Conservation (phyloP, 106 monocot genomes). For the Narthecium ossifragum region DNA sequence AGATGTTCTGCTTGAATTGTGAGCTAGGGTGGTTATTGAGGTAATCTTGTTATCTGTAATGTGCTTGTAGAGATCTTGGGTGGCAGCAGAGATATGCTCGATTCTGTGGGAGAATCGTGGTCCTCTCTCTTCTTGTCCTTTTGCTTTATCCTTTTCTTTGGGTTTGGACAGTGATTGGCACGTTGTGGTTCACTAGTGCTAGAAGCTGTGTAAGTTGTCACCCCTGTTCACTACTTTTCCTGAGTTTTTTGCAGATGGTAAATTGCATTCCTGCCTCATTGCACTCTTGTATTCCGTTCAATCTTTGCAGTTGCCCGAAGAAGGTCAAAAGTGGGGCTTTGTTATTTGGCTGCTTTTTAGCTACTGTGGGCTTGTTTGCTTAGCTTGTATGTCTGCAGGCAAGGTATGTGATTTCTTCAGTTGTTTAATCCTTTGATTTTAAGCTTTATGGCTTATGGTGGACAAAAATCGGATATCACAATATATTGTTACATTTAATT, state of each 20-base stretch:
- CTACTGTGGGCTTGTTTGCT: constrained; percentile 66
- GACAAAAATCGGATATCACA: too few relatives aligned
- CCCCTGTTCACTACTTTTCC: neutral
- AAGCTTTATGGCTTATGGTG: too few relatives aligned
- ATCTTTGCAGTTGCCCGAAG: constrained; percentile 55
- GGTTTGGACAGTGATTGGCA: constrained; percentile 93
- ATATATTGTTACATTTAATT: too few relatives aligned
- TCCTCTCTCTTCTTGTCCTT: constrained; percentile 72
- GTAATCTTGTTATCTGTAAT: too few relatives aligned
- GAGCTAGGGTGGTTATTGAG: too few relatives aligned
- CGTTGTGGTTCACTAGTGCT: constrained; percentile 88
- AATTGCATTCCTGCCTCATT: neutral
- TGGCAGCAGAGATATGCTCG: constrained; percentile 90
- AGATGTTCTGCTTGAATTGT: too few relatives aligned
- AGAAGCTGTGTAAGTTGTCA: constrained; percentile 79
- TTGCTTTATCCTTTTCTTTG: constrained; percentile 97
- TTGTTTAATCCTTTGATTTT: too few relatives aligned
- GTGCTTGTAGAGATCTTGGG: constrained; percentile 88
- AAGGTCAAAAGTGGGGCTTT: constrained; percentile 89
- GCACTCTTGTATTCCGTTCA: neutral
- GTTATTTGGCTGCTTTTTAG: constrained; percentile 82
- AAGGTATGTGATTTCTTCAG: constrained; percentile 32
- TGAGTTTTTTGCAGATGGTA: neutral
- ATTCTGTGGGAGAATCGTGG: constrained; percentile 86
- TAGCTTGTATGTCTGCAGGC: constrained; percentile 50